Base-by-base conservation (phyloP, 352 stramenopile species). In the Pythium plurisporium region DNA sequence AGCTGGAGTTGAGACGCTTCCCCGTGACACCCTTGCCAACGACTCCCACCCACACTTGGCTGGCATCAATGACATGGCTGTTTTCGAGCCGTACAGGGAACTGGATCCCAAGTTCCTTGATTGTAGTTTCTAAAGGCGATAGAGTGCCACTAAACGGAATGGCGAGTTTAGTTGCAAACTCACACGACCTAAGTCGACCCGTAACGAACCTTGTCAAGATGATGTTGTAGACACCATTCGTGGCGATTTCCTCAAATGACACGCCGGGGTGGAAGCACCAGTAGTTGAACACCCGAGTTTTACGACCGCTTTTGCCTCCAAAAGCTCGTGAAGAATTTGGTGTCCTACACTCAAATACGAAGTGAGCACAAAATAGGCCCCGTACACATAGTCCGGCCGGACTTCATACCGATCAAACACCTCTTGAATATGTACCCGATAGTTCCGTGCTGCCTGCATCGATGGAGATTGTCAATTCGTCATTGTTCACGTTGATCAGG, bases 251-350 rank as follows among this genome's bases (percentile, higher is more conserved):
- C 64, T 94, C 72, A 65, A 99, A 98, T 0, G 96, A 95, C 1
- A 99, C 80, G 9, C 92, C 90, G 10, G 97, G 96, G 51, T 97
- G 93, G 65, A 99, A 98, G 63, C 97, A 99, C 96, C 97, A 99
- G 72, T 98, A 99, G 62, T 96, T 97, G 47, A 99, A 90, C 17
- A 96, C 95, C 34, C 93, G 71, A 8, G 76, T 86, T 22, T 68
- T 84, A 3, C 87, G 82, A 49, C 72, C 79, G 45, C 74, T 82
- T 33, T 77, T 67, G 34, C 59, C 57, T 41, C 84, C 84, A 42
- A 89, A 88, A 2, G 74, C 46, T 5, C 75, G 72, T 29, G 70
- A 69, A 25, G 63, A 20, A 52, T 80, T 82, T 27, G 65, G 54
- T 33, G 12, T 61, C 17, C 51, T 66, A 23, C 29, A 33, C 23